Base-by-base conservation (phyloP, 805 yeast species). In the Vanderwaltozyma polyspora region DNA sequence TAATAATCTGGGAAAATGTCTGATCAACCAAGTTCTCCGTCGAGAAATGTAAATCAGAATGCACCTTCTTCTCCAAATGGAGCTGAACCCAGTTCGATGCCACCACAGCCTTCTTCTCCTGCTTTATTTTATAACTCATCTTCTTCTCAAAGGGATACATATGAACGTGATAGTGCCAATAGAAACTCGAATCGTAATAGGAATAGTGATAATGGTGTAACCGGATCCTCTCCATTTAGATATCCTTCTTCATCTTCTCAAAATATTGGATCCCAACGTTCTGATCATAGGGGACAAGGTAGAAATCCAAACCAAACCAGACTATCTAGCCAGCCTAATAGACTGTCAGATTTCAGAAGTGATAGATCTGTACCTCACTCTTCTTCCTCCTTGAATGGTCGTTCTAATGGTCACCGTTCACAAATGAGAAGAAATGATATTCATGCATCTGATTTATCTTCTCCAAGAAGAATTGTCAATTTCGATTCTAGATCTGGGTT, bases 341-440 rank as follows among this genome's bases (percentile, higher is more conserved):
- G 60, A 17, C 52, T 52, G 18, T 50, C 63, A 6, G 65, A 68
- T 34, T 38, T 60, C 25, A 61, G 78, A 46, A 65, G 73, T 16
- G 76, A 71, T 41, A 55, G 52, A 53, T 42, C 52, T 5, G 44
- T 52, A 11, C 38, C 37, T 15, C 29, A 22, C 14, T 37, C 45
- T 10, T 43, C 53, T 3, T 51, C 59, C 3, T 43, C 54, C 3
- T 37, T 43, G 12, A 28, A 50, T 44, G 40, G 51, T 26, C 68
- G 66, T 31, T 21, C 36, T 17, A 23, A 51, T 39, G 39, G 49
- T 23, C 60, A 69, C 44, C 70, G 68, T 32, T 67, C 56, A 23
- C 55, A 67, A 37, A 66, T 79, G 49, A 64, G 74, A 36, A 72
- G 95, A 61, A 85, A 91, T 45, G 95, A 86, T 52, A 66, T 85